Evolutionary conservation across 2,329 filamentous ascomycete species (phyloP).

Genomic region (Sphaerulina vaccinii): DNA sequence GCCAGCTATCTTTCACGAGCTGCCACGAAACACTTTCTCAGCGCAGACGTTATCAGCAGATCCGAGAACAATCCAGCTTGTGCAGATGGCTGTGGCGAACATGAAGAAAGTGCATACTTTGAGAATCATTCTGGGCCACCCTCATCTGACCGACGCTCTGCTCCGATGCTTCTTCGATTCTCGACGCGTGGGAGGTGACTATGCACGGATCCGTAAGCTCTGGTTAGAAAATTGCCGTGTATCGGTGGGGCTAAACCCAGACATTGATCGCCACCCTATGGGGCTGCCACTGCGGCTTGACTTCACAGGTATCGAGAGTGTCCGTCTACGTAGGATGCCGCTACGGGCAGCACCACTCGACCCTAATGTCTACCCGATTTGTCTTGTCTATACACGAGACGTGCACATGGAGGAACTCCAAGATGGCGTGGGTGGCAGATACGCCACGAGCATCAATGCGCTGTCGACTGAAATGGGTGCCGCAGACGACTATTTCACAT

Average conservation of each 20-base stretch:
- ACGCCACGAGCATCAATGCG: slow-evolving; percentile 24
- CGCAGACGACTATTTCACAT: slow-evolving; percentile 18
- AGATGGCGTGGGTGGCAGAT: slow-evolving; percentile 31
- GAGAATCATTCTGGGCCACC: slow-evolving; percentile 47
- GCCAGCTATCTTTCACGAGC: slow-evolving; percentile 46
- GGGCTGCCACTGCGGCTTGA: slow-evolving; percentile 28
- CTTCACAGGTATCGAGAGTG: slow-evolving; percentile 40
- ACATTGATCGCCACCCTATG: slow-evolving; percentile 19
- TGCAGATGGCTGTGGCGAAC: slow-evolving; percentile 40
- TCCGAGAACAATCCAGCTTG: slow-evolving; percentile 41
- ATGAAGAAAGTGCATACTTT: slow-evolving; percentile 47
- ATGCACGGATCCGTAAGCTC: slow-evolving; percentile 40
- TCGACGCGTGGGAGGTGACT: slow-evolving; percentile 26
- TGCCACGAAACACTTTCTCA: slow-evolving; percentile 43
- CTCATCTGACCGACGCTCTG: slow-evolving; percentile 41
- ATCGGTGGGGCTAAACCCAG: slow-evolving; percentile 27
- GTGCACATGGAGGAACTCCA: slow-evolving; percentile 1
- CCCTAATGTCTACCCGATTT: neutral
- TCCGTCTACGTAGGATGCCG: slow-evolving; percentile 45
- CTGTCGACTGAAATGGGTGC: slow-evolving; percentile 14
- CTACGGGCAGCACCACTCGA: slow-evolving; percentile 19
- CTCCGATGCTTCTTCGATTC: slow-evolving; percentile 43
- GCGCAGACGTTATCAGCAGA: slow-evolving; percentile 43
- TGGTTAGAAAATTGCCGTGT: slow-evolving; percentile 49
- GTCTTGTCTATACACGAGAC: neutral